phyloP scores from a whole-genome alignment of 257 asterid genomes.

The Craterostigma plantagineum region DNA sequence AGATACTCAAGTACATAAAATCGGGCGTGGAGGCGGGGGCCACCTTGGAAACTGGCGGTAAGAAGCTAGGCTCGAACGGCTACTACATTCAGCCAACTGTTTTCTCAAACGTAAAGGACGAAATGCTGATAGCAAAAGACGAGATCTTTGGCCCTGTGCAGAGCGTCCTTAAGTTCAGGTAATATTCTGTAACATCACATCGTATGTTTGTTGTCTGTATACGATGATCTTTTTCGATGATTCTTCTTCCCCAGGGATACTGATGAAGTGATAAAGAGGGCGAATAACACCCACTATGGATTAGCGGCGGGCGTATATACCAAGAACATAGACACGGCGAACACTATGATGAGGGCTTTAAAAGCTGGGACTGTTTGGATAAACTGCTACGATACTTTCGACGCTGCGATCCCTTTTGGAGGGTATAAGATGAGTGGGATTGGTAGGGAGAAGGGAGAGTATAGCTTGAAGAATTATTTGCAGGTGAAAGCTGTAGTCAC shows the following conservation, averaged over 20 bases:
- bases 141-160: constrained; percentile 98
- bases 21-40: constrained; percentile 67
- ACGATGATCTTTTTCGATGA: too few relatives aligned
- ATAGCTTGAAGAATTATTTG: constrained; percentile 77
- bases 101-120: constrained; percentile 78
- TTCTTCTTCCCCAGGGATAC: too few relatives aligned
- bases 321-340: constrained; percentile 66
- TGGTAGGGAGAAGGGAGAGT: too few relatives aligned
- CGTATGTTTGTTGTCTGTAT: too few relatives aligned
- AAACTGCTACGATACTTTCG: constrained; percentile 67
- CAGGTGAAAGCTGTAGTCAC: constrained; percentile 94
- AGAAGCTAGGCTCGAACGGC: constrained; percentile 42
- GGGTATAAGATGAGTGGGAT: constrained; percentile 95
- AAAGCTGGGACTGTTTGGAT: constrained; percentile 76
- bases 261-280: constrained; percentile 54
- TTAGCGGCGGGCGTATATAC: constrained; percentile 92
- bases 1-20: constrained; percentile 52
- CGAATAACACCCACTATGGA: too few relatives aligned
- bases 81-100: constrained; percentile 80
- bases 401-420: constrained; percentile 89
- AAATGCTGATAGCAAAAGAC: constrained; percentile 76
- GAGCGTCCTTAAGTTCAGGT: constrained; percentile 65
- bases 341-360: constrained; percentile 69
- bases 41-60: constrained; percentile 80
- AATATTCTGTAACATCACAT: too few relatives aligned